A percentile compares a stretch with the other conserved stretches of the same genome.
phyloP scores from a whole-genome alignment of 805 yeast species.

The Kluyveromyces starmeri region DNA sequence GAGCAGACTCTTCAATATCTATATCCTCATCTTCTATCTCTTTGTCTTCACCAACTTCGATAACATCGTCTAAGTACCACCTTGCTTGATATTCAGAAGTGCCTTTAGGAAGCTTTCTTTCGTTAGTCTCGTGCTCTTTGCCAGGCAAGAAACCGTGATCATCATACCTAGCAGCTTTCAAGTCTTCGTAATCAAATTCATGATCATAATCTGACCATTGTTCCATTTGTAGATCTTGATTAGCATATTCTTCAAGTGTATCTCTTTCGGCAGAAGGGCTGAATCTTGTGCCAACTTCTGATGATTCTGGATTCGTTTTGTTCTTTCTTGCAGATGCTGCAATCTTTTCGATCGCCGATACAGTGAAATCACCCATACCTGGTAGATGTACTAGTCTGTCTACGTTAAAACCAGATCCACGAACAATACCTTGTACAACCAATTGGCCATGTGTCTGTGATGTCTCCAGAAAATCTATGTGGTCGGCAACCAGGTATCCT shows the following conservation, averaged over 20 bases:
- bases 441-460: constrained; percentile 31
- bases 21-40: constrained; percentile 31
- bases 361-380: constrained; percentile 81
- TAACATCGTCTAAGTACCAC: constrained; percentile 61
- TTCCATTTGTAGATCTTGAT: constrained; percentile 44
- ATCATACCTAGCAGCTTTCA: constrained; percentile 32
- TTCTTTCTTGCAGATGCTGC: constrained; percentile 23
- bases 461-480: constrained; percentile 31
- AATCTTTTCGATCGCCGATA: constrained; percentile 55
- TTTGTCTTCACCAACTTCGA: constrained; percentile 26
- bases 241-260: constrained; percentile 49
- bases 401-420: constrained; percentile 78
- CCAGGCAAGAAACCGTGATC: constrained; percentile 33
- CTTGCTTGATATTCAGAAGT: constrained; percentile 73
- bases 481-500: constrained; percentile 77
- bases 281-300: constrained; percentile 17
- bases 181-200: constrained; percentile 24
- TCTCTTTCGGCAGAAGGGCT: constrained; percentile 41
- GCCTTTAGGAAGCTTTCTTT: constrained; percentile 56
- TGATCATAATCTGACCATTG: constrained; percentile 29
- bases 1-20: constrained; percentile 28
- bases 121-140: constrained; percentile 19
- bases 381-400: constrained; percentile 79
- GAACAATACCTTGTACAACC: constrained; percentile 69
- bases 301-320: constrained; percentile 16